Base-by-base conservation (phyloP, 352 stramenopile genomes). In the Phytopythium delawarense region DNA sequence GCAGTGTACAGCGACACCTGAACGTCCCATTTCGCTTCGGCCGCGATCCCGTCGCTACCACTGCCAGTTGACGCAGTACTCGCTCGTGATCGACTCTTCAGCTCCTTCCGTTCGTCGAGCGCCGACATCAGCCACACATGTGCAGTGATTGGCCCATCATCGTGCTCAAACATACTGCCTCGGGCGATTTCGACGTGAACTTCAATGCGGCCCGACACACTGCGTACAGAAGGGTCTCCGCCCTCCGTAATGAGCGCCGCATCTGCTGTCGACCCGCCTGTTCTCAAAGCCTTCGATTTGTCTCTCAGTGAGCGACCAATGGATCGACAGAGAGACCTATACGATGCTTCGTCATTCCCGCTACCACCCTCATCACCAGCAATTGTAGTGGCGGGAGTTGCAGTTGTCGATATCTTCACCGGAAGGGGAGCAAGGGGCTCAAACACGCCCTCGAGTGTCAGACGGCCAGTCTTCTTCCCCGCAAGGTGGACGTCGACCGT, bases 91-190 rank as follows among this genome's bases (percentile, higher is more conserved):
- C 42, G 21, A 23, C 74, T 79, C 25, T 69, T 75, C 20, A 79
- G 7, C 32, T 77, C 68, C 25, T 60, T 64, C 16, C 65, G 67
- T 13, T 78, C 64, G 25, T 84, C 67, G 0, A 80, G 21, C 13
- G 45, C 57, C 23, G 69, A 80, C 30, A 30, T 67, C 18, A 86
- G n/a, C 72, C 77, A 86, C 5, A 86, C 11, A 59, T 84, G 63
- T 12, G 71, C 73, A 4, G 55, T 48, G 25, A 77, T 32, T 0
- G 56, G 56, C 32, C 67, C 59, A 15, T 71, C 59, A n/a, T 32
- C 54, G 4, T 54, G 23, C 48, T 50, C 28, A 23, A 52, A 16
- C 20, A 45, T 54, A 25, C 21, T 8, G 58, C 64, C 54, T 52
- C 54, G 64, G 35, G 64, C 66, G 7, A 63, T 59, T 7, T 75